A percentile compares a stretch with the other conserved stretches of the same genome.
Evolutionary conservation across 2,329 filamentous ascomycete species (phyloP).

Genomic region (Microsporum canis): DNA sequence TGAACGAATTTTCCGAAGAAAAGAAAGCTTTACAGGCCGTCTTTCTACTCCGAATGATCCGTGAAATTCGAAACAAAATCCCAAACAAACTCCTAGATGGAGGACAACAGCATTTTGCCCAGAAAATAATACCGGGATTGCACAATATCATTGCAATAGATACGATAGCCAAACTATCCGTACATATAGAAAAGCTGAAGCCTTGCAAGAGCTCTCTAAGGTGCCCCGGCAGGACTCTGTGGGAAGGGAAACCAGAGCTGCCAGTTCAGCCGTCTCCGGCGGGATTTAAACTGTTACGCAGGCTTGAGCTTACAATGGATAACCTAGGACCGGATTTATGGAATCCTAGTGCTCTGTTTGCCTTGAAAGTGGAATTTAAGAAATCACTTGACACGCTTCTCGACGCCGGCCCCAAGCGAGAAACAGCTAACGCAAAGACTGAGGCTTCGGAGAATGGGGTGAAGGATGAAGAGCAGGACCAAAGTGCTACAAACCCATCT

Average conservation of each 20-base stretch:
- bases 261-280: constrained; percentile 68
- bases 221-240: constrained; percentile 56
- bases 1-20: constrained; percentile 37
- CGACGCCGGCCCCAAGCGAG: not conserved
- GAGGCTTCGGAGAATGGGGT: not conserved
- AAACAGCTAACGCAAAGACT: not conserved
- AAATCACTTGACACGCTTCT: constrained; percentile 35
- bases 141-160: constrained; percentile 50
- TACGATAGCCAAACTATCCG: constrained; percentile 35
- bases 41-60: constrained; percentile 61
- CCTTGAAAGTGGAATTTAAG: constrained; percentile 50
- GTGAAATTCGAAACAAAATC: constrained; percentile 59
- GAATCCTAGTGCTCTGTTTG: constrained; percentile 55
- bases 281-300: constrained; percentile 59
- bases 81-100: constrained; percentile 40
- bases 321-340: constrained; percentile 65
- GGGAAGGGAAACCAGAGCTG: constrained; percentile 66
- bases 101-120: constrained; percentile 40
- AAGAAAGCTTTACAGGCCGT: constrained; percentile 39
- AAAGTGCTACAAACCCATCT: not conserved
- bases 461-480: not conserved
- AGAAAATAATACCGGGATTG: constrained; percentile 51
- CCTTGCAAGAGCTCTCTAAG: constrained; percentile 33
- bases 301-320: constrained; percentile 56
- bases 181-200: constrained; percentile 31